A percentile compares a stretch with the other conserved stretches of the same genome.
These are phyloP conservation scores for Panicum hallii DNA, from an alignment of 202 grass and related monocot genomes.

Conservation along the genomic window DNA sequence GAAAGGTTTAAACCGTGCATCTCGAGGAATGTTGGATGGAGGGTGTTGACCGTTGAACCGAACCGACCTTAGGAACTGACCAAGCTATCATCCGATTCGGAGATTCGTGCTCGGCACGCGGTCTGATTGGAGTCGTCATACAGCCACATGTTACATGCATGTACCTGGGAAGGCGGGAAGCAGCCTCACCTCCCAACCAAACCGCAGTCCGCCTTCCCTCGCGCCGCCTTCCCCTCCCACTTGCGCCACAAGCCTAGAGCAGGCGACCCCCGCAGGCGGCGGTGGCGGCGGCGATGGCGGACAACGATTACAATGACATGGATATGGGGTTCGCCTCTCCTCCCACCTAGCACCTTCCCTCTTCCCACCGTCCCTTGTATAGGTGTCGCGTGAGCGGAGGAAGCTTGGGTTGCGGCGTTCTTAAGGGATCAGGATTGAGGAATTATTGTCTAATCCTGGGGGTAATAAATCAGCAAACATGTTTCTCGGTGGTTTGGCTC, in stretches of 20 bases:
- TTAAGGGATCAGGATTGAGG: neutral
- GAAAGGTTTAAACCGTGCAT: too few relatives aligned
- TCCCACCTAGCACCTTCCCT: neutral
- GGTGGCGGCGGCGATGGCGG: constrained; percentile 48
- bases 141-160: too few relatives aligned
- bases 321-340: constrained; percentile 43
- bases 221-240: neutral
- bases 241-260: neutral
- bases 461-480: neutral
- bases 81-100: neutral
- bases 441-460: neutral
- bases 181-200: neutral
- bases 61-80: neutral
- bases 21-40: too few relatives aligned
- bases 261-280: neutral
- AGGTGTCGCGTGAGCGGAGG: neutral
- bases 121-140: neutral
- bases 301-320: constrained; percentile 49
- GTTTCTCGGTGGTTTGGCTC: neutral
- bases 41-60: too few relatives aligned
- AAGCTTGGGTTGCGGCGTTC: constrained; percentile 25
- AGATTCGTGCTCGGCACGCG: neutral
- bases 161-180: neutral
- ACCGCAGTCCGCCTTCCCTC: neutral
- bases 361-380: too few relatives aligned